phyloP scores from a whole-genome alignment of 768 basidiomycete species.

The Hygrophoropsis aurantiaca region DNA sequence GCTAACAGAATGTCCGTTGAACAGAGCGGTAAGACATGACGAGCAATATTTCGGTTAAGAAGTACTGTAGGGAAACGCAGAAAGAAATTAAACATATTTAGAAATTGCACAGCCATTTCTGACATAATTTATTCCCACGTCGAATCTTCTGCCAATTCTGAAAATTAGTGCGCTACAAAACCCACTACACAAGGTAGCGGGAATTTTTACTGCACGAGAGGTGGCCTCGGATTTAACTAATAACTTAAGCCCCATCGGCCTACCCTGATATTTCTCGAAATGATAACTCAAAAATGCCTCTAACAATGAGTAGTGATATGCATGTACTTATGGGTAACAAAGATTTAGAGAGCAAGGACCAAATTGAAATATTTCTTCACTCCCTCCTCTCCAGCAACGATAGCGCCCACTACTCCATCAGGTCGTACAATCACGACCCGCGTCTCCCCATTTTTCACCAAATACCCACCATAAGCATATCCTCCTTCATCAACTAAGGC shows the following conservation, averaged over 20 bases:
- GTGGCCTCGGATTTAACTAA: background rate
- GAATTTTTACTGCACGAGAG: background rate
- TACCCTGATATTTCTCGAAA: background rate
- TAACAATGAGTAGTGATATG: background rate
- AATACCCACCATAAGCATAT: constrained; percentile 41
- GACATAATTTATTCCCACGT: too few species aligned
- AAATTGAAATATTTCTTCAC: constrained; percentile 13
- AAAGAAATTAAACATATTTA: too few species aligned
- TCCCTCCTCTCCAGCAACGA: constrained; percentile 19
- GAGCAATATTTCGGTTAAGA: too few species aligned
- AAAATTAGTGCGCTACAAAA: too few species aligned
- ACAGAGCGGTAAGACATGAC: too few species aligned
- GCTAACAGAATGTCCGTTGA: too few species aligned
- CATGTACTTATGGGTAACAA: background rate
- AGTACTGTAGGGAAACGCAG: too few species aligned
- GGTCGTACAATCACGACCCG: constrained; percentile 40
- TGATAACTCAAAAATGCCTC: background rate
- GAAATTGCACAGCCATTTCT: too few species aligned
- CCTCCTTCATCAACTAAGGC: constrained; percentile 37
- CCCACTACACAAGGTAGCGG: too few species aligned
- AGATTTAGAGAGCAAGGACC: constrained; percentile 9
- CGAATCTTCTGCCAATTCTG: too few species aligned
- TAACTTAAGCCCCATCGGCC: background rate
- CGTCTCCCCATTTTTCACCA: constrained; percentile 26
- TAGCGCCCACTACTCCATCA: constrained; percentile 42